phyloP scores from a whole-genome alignment of 2,329 filamentous ascomycete genomes.

The Berkeleyomyces basicola region DNA sequence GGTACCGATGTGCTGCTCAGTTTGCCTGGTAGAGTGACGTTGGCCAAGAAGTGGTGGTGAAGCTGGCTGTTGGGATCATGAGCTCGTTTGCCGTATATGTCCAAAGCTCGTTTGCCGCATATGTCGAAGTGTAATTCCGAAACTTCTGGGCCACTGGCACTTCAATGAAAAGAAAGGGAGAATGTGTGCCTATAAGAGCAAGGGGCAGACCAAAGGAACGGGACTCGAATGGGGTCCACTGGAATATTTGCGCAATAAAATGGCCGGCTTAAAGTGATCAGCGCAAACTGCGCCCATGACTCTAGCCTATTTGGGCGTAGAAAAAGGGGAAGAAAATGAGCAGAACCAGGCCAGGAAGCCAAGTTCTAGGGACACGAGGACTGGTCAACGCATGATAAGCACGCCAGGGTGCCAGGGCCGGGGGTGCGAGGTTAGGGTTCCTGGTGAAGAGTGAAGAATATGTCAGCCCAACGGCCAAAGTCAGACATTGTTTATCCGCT shows the following conservation, averaged over 20 bases:
- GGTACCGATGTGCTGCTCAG: background rate
- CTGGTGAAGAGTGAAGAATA: background rate
- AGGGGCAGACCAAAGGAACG: background rate
- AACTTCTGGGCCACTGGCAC: background rate
- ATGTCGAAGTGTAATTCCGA: background rate
- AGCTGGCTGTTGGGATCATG: background rate
- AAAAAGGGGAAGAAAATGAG: background rate
- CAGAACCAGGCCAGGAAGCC: background rate
- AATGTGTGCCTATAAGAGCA: background rate
- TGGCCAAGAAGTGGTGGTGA: background rate
- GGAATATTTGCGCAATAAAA: background rate
- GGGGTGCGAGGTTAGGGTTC: background rate
- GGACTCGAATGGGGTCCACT: background rate
- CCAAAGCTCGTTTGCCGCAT: slow-evolving; percentile 1
- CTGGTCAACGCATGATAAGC: no score
- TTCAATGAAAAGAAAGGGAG: background rate
- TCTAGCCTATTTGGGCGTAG: background rate
- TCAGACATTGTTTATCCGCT: background rate
- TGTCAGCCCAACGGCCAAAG: background rate
- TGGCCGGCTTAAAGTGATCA: background rate
- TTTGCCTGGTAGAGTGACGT: background rate
- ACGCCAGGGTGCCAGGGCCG: no score
- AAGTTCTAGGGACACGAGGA: background rate
- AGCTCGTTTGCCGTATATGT: slow-evolving; percentile 2
- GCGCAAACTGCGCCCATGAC: background rate